These are phyloP conservation scores for Epichloe typhina DNA, from an alignment of 2,329 filamentous ascomycete species.

Conservation along the genomic window DNA sequence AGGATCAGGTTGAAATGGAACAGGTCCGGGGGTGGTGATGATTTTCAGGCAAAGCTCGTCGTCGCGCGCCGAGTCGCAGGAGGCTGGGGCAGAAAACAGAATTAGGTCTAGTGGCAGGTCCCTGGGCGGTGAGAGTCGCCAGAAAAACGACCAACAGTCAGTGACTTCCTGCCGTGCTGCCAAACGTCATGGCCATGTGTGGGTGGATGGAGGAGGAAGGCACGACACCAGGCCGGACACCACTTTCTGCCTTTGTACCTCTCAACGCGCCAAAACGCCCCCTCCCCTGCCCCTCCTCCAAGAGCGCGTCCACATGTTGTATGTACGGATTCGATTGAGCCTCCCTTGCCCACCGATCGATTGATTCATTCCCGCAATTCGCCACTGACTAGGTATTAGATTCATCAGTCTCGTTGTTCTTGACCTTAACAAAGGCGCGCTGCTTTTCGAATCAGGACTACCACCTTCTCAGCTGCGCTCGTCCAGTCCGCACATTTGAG, in stretches of 20 bases:
- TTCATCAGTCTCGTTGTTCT: neutral
- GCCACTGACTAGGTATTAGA: neutral
- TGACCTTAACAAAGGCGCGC: neutral
- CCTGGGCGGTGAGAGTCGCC: conserved; percentile 7
- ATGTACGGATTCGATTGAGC: neutral
- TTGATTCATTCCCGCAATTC: neutral
- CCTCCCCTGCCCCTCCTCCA: conserved; percentile 1
- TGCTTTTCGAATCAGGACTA: too few species aligned
- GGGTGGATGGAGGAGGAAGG: too few species aligned
- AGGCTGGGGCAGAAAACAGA: conserved; percentile 9
- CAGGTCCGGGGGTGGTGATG: conserved; percentile 3
- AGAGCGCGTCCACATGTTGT: neutral
- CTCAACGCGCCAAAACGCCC: conserved; percentile 17
- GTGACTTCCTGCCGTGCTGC: neutral
- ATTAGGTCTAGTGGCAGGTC: conserved; percentile 4
- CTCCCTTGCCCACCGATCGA: neutral
- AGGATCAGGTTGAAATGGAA: neutral
- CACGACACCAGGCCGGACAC: neutral
- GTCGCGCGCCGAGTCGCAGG: conserved; percentile 6
- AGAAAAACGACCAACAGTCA: neutral
- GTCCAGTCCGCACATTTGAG: neutral
- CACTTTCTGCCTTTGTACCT: conserved; percentile 8
- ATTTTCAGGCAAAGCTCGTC: conserved; percentile 6
- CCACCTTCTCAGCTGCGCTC: too few species aligned
- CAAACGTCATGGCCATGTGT: too few species aligned